Evolutionary conservation across 345 rosid genomes (phyloP), one percentile per base, ranked within the genome.

Genomic region (Brassica rapa): DNA sequence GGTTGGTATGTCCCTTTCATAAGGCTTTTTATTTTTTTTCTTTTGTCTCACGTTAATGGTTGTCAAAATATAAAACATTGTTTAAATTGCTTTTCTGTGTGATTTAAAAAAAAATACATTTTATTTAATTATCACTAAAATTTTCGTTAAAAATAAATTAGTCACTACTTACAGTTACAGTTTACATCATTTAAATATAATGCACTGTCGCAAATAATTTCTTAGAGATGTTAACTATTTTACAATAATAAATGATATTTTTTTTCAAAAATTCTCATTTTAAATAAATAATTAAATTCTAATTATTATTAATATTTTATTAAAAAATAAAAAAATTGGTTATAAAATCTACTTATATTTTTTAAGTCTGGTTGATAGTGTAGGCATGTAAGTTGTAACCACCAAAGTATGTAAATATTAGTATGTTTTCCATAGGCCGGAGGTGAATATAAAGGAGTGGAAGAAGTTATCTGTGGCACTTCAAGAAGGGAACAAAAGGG

Each of bases 371-470:
- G 62, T 57, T 1, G 27, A 57, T 57, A 57, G 24, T 23, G 61
- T 55, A 55, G 12, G 29, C 29, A 23, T 4, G 62, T 25, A 25
- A 25, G 29, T 25, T 25, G 29, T 21, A 19, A 57, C 62, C 62
- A 57, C 25, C 62, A 21, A 57, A 23, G 27, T 57, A 49, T 49
- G 55, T 57, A 57, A 57, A 19, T 6, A 43, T 43, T 43, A 12
- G 51, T 49, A 49, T 49, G 7, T 49, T 57, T 21, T 57, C 23
- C 8, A 23, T 57, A 87, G 93, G 93, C 86, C 88, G 14, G 93
- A 91, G 80, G 84, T 81, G 32, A 88, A 88, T 59, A 70, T 91
- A 82, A 91, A 76, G 75, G 93, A 91, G 14, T 89, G 96, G 96
- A 73, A 16, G 7, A 72, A 51, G 53, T 63, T 83, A 16, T 69